Base-by-base conservation (phyloP, 1,284 basidiomycete species). In the Boletus albobrunnescens region DNA sequence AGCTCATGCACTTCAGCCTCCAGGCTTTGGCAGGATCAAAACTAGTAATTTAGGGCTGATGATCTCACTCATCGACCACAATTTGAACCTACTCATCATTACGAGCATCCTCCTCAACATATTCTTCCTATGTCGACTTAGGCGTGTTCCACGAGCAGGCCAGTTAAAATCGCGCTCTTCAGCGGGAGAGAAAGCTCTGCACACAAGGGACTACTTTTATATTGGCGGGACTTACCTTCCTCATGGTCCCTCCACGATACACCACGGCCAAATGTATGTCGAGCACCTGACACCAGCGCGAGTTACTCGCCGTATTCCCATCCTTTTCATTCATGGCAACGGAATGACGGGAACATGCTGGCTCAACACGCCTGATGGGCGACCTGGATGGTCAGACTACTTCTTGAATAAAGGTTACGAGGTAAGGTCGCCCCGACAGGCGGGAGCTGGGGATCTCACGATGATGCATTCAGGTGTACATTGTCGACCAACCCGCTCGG, bases 291-390 rank as follows among this genome's bases (percentile, higher is more conserved):
- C 56, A 11, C 76, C 75, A 13, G 56, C 58, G 20, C 59, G 52
- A 28, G 63, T 72, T 17, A 71, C 63, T 13, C 66, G 67, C 33
- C 63, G 57, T n/a, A 57, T 63, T 36, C 75, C 76, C 8, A 40
- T 77, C 36, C 49, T 77, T 3, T 58, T 77, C 36, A 71, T 77
- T 30, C 75, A 72, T 41, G 75, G 75, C 14, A 64, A 67, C 49
- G 75, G 71, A 31, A 75, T 76, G 75, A 75, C 75, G 9, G 75
- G 72, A 27, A 68, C 71, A 10, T 73, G 66, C 41, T 74, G 75
- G 55, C 55, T 77, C 39, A 75, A 76, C 47, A 76, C 75, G 1
- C 74, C 76, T 1, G 76, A 77, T 53, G 74, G 72, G 24, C 65
- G 74, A 46, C 55, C 66, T 9, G 75, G 76, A 22, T 77, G 75